Base-by-base conservation (phyloP, 106 monocot genomes). In the Hemerocallis citrina region DNA sequence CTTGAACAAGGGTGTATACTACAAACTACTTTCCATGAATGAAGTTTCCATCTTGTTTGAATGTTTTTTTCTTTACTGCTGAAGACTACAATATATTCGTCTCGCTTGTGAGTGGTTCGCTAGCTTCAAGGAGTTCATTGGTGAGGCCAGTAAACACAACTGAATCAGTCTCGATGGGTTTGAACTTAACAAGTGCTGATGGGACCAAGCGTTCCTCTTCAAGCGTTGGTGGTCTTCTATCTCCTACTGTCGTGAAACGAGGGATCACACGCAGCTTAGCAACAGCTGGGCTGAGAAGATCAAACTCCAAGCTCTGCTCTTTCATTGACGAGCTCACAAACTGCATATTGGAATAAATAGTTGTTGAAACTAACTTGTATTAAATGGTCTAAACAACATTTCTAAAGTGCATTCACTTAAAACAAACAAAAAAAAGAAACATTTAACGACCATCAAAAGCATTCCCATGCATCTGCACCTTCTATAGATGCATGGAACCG, bases 201-300 rank as follows among this genome's bases (percentile, higher is more conserved):
- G 95, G 95, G 37, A 96, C 90, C 59, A 96, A 67, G 1, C 77
- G 77, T 58, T 79, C 90, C 11, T 96, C 90, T 62, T 79, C 86
- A 12, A 96, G 44, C 22, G 84, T 90, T 27, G 78, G 68, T 33
- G 72, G 32, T 30, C 58, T 77, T 63, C 37, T 77, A 6, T 52
- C 76, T 45, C 79, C 76, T 20, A 61, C 61, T 35, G 34, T 73
- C 1, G 68, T 55, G 19, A 79, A 77, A 45, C 61, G 69, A 35
- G 90, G 76, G 10, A 96, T 64, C 39, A 70, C 29, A 17, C 81
- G 69, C 19, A 62, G 35, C 68, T 68, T 81, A 13, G 90, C 78
- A 11, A 67, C 25, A 3, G 76, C 74, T 8, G 86, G 90, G 33
- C 60, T 68, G 34, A 90, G 48, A 30, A 96, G 83, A 15, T 96